A percentile compares a stretch with the other conserved stretches of the same genome.
Conservation (phyloP, 768 basidiomycete genomes). For the Strobilomyces dryophilus region DNA sequence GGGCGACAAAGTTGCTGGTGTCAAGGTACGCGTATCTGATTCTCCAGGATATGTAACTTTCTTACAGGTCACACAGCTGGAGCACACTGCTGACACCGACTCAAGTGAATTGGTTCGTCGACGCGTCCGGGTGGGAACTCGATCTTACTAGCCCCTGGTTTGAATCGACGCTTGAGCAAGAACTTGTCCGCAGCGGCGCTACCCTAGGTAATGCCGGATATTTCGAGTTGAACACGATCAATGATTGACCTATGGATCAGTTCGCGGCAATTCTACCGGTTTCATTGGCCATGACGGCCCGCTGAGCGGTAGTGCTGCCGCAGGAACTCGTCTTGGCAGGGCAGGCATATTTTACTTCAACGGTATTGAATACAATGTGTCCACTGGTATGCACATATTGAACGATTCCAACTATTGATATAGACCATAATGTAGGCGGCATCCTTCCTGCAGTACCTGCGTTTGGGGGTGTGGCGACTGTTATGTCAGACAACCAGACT, state of each 20-base stretch:
- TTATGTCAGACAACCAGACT: not conserved
- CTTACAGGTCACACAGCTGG: not conserved
- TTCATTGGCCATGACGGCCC: not conserved
- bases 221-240: not conserved
- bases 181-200: constrained; percentile 1
- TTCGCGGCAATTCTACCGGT: not conserved
- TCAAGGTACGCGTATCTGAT: constrained; percentile 7
- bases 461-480: not conserved
- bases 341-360: constrained; percentile 14
- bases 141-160: constrained; percentile 4
- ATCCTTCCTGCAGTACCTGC: constrained; percentile 3
- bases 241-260: not conserved
- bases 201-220: not conserved
- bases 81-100: not conserved
- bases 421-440: not conserved
- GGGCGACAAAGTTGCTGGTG: constrained; percentile 8
- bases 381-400: constrained; percentile 3
- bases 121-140: constrained; percentile 4
- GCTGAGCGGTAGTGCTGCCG: constrained; percentile 5
- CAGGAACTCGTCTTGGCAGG: constrained; percentile 2
- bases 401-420: not conserved
- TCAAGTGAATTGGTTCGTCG: not conserved
- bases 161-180: not conserved
- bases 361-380: constrained; percentile 14
- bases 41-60: not conserved